Evolutionary conservation across 1,284 basidiomycete genomes (phyloP), one percentile per base, ranked within the genome.

Genomic region (Fistulina hepatica): DNA sequence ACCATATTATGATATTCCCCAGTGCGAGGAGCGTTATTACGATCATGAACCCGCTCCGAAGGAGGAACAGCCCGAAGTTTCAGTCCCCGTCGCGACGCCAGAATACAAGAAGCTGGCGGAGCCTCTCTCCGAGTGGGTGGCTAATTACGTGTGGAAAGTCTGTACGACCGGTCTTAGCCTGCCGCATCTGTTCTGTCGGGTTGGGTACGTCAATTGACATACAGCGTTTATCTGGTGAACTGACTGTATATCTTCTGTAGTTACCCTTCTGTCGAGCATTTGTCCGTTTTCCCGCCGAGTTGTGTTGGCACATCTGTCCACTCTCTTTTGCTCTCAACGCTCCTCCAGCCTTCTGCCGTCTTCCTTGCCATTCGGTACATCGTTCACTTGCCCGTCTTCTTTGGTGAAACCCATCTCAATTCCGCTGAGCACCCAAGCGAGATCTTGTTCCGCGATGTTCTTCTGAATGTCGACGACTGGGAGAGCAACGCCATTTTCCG

Each of bases 281-380:
- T 39, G 11, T 37, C 34, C n/a, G 21, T 36, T 12, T 37, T 25
- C 41, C 71, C 73, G 21, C 76, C 77, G 0, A 56, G 53, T 34
- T 63, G 71, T 48, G 60, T 86, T 40, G 64, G 71, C n/a, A 58
- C 66, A n/a, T 71, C 76, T 8, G 67, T 81, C 21, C 81, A 83
- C 49, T 78, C 77, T 6, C 59, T 86, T 47, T 53, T 86, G 41
- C 65, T 84, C 40, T 82, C 83, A 5, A 91, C 86, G 17, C 64
- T 86, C 27, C 65, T 91, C 35, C 81, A 86, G 49, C 83, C 84
- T 1, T 83, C 83, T 4, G 83, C 79, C 17, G 71, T 90, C 37
- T 67, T 89, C 47, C 62, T 89, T 33, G 80, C 83, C 6, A 52
- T 90, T 20, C 88, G 84, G 84, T 91, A 85, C 54, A 83, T 91